Percentiles rank a stretch among this genome's conserved stretches.
Conservation (phyloP, 2,329 filamentous ascomycete species). For the Colletotrichum sublineola region DNA sequence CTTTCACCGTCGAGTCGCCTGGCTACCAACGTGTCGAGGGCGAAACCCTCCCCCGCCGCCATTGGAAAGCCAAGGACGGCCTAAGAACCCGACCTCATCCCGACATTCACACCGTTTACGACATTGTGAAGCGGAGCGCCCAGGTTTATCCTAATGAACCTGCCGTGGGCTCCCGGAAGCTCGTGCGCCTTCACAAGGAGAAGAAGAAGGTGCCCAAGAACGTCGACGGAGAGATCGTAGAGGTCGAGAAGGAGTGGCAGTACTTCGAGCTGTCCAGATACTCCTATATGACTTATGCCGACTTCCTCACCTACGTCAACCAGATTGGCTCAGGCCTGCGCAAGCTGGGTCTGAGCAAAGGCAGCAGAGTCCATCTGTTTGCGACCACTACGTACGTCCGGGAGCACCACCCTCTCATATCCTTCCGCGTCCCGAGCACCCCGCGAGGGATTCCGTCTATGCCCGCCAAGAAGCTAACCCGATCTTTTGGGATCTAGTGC, state of each 20-base stretch:
- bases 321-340: conserved; percentile 80
- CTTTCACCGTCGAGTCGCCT: conserved; percentile 80
- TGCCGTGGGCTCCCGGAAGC: conserved; percentile 78
- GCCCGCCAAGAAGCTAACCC: conserved; percentile 24
- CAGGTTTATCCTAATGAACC: conserved; percentile 72
- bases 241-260: conserved; percentile 92
- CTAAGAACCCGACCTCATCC: conserved; percentile 75
- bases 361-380: conserved; percentile 76
- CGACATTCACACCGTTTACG: conserved; percentile 82
- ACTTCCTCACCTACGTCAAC: conserved; percentile 80
- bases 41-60: conserved; percentile 86
- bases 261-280: conserved; percentile 88
- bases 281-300: conserved; percentile 81
- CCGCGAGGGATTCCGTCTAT: background rate
- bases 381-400: conserved; percentile 79
- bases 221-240: conserved; percentile 81
- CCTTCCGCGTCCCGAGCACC: conserved; percentile 15
- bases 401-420: conserved; percentile 15
- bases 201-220: conserved; percentile 92
- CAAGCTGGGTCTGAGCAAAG: conserved; percentile 66
- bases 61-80: conserved; percentile 77
- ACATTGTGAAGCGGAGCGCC: conserved; percentile 80
- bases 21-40: conserved; percentile 78
- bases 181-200: conserved; percentile 84
- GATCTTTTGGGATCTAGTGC: conserved; percentile 61